Evolutionary conservation across 441 rosid species (phyloP), one percentile per base, ranked within the genome.

Genomic region (Gossypium laxum): DNA sequence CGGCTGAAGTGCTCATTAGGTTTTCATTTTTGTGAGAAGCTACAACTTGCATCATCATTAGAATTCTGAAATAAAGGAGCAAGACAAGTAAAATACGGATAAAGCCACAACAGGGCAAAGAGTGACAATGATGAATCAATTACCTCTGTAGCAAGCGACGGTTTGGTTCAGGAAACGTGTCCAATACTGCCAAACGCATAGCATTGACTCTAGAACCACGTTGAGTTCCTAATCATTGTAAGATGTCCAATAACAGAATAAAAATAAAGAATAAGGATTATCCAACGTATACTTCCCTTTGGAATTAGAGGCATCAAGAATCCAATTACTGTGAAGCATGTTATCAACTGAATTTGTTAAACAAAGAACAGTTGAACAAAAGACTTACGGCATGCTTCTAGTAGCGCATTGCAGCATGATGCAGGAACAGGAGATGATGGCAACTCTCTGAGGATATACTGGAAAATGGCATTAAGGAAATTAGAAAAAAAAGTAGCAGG

Each of bases 401-500:
- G 87, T 63, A 95, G 88, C 47, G 96, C 99, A 67, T 89, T 89
- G 87, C 99, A 95, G 81, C 99, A 95, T 55, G 98, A 89, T 79
- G 98, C 95, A 69, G 99, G 99, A 71, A 95, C 95, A 5, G 99
- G 97, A 80, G 97, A 89, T 68, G 99, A 95, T 60, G 99, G 97
- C 87, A 95, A 78, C 77, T 92, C 99, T 22, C 99, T 91, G 63
- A 92, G 82, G 77, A 95, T 81, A 84, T 88, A 95, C 99, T 95
- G 89, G 60, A 72, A 75, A 72, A 75, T 74, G 79, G 69, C 34
- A 65, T 70, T 54, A 58, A 76, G 38, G 72, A 56, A 10, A 75
- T 72, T 57, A 72, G 78, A 50, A 34, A 69, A 75, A 57, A 77
- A 67, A 71, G 65, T 43, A 76, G 52, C 54, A 70, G 34, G 43